Evolutionary conservation across 1,284 basidiomycete species (phyloP), one percentile per base, ranked within the genome.

Genomic region (Coriolopsis trogii): DNA sequence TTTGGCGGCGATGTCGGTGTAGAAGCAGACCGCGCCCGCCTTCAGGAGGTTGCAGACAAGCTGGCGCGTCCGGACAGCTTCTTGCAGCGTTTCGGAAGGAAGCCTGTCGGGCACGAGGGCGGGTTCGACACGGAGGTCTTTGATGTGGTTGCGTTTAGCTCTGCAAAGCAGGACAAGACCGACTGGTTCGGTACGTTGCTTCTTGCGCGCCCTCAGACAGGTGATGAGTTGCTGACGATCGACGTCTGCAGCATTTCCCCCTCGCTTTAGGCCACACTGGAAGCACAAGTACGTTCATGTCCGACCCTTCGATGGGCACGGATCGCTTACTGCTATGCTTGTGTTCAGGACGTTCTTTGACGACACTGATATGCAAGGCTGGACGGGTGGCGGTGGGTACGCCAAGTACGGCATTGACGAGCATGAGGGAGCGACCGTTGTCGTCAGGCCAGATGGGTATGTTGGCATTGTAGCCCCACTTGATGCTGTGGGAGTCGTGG

Each of bases 401-500:
- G 66, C 70, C 38, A 71, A 63, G 55, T 82, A 79, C 57, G 88
- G 87, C 0, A 74, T 89, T 31, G 70, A 73, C 40, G 4, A 60
- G 72, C n/a, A 66, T 69, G 16, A 23, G 3, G 89, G 88, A 21
- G 84, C 78, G 6, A 67, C 89, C 18, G 80, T 88, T 24, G 73
- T 86, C 26, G 80, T 89, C n/a, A 77, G 89, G 24, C 89, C 89
- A 4, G 89, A 91, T 60, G 88, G 87, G 8, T 90, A 89, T 55
- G 79, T 91, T 15, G 85, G 84, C 2, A 72, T 73, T 49, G 71
- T 88, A 20, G 72, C 73, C 0, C 76, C 83, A 0, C 64, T 88
- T 34, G 71, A 80, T 33, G 65, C 72, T 5, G 56, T 71, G 28
- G 59, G 67, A 6, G 71, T 70, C 21, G 55, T 87, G 13, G 66